Evolutionary conservation across 2,329 filamentous ascomycete genomes (phyloP).

Genomic region (Nemania abortiva): DNA sequence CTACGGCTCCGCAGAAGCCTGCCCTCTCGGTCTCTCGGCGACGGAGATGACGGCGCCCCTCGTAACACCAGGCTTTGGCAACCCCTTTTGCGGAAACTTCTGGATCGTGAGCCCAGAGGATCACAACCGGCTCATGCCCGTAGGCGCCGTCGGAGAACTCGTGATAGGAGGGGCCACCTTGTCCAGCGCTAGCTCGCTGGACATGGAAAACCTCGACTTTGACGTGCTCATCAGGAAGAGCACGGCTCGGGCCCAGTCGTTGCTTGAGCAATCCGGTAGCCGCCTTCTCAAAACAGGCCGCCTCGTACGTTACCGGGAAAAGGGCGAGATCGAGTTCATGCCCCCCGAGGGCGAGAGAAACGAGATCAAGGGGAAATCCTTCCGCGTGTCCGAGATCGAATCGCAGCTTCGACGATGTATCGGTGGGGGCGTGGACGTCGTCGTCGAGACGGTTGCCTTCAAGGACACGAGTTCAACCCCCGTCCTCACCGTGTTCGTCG

Average conservation of each 20-base stretch:
- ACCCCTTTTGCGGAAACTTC: conserved; percentile 62
- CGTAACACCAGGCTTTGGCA: conserved; percentile 58
- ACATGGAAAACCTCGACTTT: conserved; percentile 50
- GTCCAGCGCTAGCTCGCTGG: conserved; percentile 56
- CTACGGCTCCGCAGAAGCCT: conserved; percentile 65
- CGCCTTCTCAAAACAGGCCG: conserved; percentile 63
- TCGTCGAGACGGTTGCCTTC: conserved; percentile 62
- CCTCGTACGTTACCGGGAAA: conserved; percentile 61
- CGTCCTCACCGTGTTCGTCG: conserved; percentile 63
- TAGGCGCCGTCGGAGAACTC: conserved; percentile 69
- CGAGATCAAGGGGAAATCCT: conserved; percentile 54
- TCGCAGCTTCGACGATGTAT: conserved; percentile 61
- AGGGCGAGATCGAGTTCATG: conserved; percentile 63
- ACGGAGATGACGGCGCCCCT: conserved; percentile 56
- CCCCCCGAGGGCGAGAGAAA: conserved; percentile 58
- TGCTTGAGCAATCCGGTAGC: conserved; percentile 45
- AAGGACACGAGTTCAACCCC: conserved; percentile 55
- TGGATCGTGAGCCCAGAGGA: conserved; percentile 67
- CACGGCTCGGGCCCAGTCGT: conserved; percentile 37
- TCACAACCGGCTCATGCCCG: conserved; percentile 62
- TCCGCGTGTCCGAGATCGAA: conserved; percentile 61
- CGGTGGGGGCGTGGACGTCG: conserved; percentile 61
- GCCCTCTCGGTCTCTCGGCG: conserved; percentile 64
- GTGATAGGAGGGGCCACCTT: conserved; percentile 69
- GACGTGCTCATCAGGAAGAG: conserved; percentile 43